A percentile compares a stretch with the other conserved stretches of the same genome.
Evolutionary conservation across 768 basidiomycete species (phyloP).

Genomic region (Mycena metata): DNA sequence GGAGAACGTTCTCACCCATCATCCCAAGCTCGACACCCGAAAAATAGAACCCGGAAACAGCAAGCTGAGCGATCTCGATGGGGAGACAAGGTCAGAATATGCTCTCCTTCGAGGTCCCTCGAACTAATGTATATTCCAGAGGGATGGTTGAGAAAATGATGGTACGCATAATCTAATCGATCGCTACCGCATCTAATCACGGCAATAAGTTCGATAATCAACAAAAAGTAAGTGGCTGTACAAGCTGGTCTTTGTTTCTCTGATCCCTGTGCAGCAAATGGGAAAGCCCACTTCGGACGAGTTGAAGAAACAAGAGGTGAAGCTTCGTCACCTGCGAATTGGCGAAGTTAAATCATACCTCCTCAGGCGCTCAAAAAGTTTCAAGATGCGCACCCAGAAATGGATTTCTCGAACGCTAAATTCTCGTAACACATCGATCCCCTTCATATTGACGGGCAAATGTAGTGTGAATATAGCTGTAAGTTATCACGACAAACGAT

Average conservation of each 20-base stretch:
- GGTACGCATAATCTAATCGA: constrained; percentile 65
- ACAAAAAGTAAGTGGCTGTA: constrained; percentile 65
- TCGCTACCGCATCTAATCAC: constrained; percentile 16
- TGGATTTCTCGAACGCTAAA: constrained; percentile 95
- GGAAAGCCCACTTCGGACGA: constrained; percentile 97
- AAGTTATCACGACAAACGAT: constrained; percentile 18
- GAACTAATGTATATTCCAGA: constrained; percentile 54
- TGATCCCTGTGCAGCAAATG: constrained; percentile 74
- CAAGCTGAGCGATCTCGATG: constrained; percentile 95
- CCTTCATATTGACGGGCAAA: neutral
- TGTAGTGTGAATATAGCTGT: constrained; percentile 17
- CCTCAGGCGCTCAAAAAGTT: constrained; percentile 87
- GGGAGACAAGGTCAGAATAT: constrained; percentile 82
- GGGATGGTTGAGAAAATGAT: constrained; percentile 99
- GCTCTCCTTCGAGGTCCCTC: neutral
- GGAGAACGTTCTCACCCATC: constrained; percentile 95
- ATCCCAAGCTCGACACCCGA: constrained; percentile 95
- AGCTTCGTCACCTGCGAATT: neutral
- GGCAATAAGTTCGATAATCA: constrained; percentile 78
- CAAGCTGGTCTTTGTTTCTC: constrained; percentile 16
- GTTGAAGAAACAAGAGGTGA: constrained; percentile 90
- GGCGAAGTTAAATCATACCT: constrained; percentile 20
- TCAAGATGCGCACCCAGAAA: constrained; percentile 90
- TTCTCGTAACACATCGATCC: constrained; percentile 66
- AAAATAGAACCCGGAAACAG: constrained; percentile 97